Conservation (phyloP, 306 rosid species). For the Rubus idaeus region DNA sequence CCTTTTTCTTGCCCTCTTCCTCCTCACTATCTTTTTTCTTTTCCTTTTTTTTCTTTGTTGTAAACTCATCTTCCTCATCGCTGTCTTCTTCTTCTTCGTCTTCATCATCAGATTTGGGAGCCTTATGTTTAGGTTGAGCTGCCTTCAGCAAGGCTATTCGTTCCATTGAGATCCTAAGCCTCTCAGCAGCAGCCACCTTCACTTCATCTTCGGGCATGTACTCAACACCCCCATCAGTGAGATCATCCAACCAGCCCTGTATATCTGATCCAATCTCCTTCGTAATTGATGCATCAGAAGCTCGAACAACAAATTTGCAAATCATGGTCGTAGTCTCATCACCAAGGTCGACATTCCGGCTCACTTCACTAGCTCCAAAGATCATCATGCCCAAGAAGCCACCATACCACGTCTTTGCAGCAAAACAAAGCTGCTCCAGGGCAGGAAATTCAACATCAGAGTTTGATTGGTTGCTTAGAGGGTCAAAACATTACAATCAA, state of each 20-base stretch:
- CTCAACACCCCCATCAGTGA: slow-evolving; percentile 97
- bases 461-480: not conserved
- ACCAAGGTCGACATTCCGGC: slow-evolving; percentile 94
- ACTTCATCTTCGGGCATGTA: slow-evolving; percentile 99
- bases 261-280: slow-evolving; percentile 91
- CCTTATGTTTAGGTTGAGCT: slow-evolving; percentile 76
- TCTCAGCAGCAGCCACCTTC: slow-evolving; percentile 82
- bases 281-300: slow-evolving; percentile 85
- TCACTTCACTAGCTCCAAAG: slow-evolving; percentile 98
- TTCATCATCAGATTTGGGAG: slow-evolving; percentile 56
- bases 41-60: slow-evolving; percentile 35
- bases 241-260: slow-evolving; percentile 98
- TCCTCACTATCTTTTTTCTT: slow-evolving; percentile 50
- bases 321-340: slow-evolving; percentile 96
- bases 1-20: slow-evolving; percentile 67
- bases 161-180: slow-evolving; percentile 95
- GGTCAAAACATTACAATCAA: not conserved
- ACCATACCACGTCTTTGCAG: slow-evolving; percentile 98
- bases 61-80: slow-evolving; percentile 33
- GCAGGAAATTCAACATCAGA: not conserved
- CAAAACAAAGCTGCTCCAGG: slow-evolving; percentile 70
- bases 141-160: slow-evolving; percentile 92
- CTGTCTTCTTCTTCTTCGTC: slow-evolving; percentile 36
- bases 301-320: slow-evolving; percentile 94
- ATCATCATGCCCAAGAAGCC: slow-evolving; percentile 96